phyloP scores from a whole-genome alignment of 371 early-diverging fungal genomes.

The Lichtheimia corymbifera region DNA sequence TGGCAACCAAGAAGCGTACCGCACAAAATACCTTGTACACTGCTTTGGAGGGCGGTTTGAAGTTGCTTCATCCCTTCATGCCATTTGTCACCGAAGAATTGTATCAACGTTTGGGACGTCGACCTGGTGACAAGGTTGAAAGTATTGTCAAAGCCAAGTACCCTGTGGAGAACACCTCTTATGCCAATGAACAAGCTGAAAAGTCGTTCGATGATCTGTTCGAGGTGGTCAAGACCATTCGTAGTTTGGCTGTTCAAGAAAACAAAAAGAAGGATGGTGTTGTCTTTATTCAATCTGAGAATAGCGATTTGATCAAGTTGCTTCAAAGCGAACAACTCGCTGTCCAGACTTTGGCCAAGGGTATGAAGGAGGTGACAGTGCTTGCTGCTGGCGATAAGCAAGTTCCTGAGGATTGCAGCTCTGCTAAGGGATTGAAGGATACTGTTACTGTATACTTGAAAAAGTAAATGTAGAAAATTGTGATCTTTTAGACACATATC shows the following conservation, averaged over 20 bases:
- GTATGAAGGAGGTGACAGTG: constrained; percentile 63
- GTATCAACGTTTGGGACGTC: constrained; percentile 89
- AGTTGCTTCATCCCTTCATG: constrained; percentile 98
- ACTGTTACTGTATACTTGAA: constrained; percentile 34
- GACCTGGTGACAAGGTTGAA: constrained; percentile 58
- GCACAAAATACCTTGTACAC: constrained; percentile 89
- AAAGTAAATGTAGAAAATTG: constrained; percentile 19
- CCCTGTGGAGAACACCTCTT: constrained; percentile 59
- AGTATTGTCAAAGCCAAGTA: constrained; percentile 71
- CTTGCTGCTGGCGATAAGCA: constrained; percentile 36
- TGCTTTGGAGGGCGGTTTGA: constrained; percentile 91
- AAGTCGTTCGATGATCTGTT: constrained; percentile 79
- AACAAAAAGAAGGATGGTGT: constrained; percentile 41
- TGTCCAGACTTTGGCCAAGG: constrained; percentile 74
- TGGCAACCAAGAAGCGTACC: constrained; percentile 56
- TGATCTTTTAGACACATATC: no score
- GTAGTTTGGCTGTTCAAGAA: constrained; percentile 62
- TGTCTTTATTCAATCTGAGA: constrained; percentile 31
- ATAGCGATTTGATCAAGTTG: constrained; percentile 23
- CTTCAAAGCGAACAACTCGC: constrained; percentile 51
- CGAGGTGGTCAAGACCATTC: constrained; percentile 73
- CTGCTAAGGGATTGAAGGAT: constrained; percentile 36
- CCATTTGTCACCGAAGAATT: constrained; percentile 99
- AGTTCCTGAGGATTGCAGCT: constrained; percentile 74
- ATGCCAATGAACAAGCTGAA: constrained; percentile 64